phyloP scores from a whole-genome alignment of 139 green algal genomes.

The Closterium sp. region DNA sequence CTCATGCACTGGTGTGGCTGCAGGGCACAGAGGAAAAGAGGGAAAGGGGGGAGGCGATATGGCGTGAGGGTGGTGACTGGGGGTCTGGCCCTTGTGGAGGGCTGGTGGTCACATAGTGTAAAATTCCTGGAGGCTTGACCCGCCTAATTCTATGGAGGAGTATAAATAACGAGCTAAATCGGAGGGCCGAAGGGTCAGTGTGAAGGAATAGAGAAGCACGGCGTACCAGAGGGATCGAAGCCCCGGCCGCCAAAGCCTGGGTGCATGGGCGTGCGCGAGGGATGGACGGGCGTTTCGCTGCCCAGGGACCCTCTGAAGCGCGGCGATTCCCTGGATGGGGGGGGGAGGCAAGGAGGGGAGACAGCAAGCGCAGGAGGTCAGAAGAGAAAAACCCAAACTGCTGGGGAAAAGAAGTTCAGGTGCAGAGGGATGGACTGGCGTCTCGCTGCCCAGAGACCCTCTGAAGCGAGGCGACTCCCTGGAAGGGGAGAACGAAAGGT shows the following conservation, averaged over 20 bases:
- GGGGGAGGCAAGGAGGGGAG: background rate
- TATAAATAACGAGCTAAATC: too few relatives aligned
- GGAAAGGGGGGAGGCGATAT: too few relatives aligned
- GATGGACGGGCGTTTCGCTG: constrained; percentile 35
- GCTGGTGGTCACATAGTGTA: background rate
- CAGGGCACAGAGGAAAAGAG: background rate
- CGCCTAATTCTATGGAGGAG: too few relatives aligned
- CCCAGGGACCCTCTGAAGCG: constrained; percentile 12
- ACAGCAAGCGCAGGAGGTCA: constrained; percentile 5
- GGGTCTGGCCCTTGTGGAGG: too few relatives aligned
- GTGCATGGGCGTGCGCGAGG: constrained; percentile 44
- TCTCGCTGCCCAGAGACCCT: too few relatives aligned
- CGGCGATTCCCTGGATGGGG: constrained; percentile 14
- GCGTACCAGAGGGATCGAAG: background rate
- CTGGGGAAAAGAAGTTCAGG: background rate
- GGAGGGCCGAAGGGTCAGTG: too few relatives aligned
- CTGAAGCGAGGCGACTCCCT: too few relatives aligned
- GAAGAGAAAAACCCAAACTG: background rate
- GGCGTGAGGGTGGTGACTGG: too few relatives aligned
- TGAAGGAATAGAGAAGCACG: too few relatives aligned
- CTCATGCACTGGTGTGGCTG: constrained; percentile 46
- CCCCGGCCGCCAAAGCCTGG: constrained; percentile 5
- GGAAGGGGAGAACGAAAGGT: too few relatives aligned
- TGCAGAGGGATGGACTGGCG: too few relatives aligned
- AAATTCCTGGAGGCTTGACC: background rate